Conservation (phyloP, 2,329 filamentous ascomycete species). For the Botrytis tulipae region DNA sequence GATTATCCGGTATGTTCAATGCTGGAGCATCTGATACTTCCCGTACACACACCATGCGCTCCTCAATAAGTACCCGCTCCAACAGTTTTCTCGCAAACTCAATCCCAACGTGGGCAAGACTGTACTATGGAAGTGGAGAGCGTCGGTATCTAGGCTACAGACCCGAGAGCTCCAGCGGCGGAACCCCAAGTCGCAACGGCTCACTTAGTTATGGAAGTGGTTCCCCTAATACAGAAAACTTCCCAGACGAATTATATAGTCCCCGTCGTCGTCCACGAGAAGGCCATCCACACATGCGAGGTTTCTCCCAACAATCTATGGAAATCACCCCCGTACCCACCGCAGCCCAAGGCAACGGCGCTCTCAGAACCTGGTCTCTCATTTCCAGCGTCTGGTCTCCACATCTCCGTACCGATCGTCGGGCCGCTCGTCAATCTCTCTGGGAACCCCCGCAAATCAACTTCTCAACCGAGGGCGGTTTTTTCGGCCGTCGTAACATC, state of each 20-base stretch:
- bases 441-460: conserved; percentile 74
- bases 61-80: conserved; percentile 43
- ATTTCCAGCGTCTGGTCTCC: conserved; percentile 71
- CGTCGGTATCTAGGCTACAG: conserved; percentile 47
- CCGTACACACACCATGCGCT: conserved; percentile 38
- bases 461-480: conserved; percentile 58
- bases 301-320: conserved; percentile 42
- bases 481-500: conserved; percentile 66
- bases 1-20: conserved; percentile 52
- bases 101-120: conserved; percentile 50
- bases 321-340: conserved; percentile 44
- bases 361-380: conserved; percentile 45
- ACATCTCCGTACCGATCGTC: conserved; percentile 64
- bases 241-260: conserved; percentile 47
- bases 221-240: conserved; percentile 51
- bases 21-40: conserved; percentile 45
- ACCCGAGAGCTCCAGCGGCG: conserved; percentile 35
- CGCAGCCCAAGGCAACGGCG: conserved; percentile 24
- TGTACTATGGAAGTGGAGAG: conserved; percentile 71
- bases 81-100: conserved; percentile 44
- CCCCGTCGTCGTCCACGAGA: conserved; percentile 48
- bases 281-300: conserved; percentile 28
- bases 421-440: conserved; percentile 55
- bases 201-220: conserved; percentile 43
- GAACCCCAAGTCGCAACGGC: conserved; percentile 47